A percentile compares a stretch with the other conserved stretches of the same genome.
Evolutionary conservation across 257 asterid species (phyloP).

Genomic region (Ajuga chamaepitys): DNA sequence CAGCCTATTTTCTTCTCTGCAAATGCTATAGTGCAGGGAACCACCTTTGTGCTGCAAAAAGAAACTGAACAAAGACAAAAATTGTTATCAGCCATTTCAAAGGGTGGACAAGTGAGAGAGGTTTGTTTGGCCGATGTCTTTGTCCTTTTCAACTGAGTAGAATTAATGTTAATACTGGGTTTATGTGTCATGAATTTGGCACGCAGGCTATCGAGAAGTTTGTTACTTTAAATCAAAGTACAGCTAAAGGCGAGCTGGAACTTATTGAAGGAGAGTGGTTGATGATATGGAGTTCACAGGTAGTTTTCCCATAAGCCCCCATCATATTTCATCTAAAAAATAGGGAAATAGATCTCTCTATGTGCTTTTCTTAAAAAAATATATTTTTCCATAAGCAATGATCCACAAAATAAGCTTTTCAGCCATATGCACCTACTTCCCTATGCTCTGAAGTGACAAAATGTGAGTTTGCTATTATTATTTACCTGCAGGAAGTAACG

Average conservation of each 20-base stretch:
- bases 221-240: conserved; percentile 30
- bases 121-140: conserved; percentile 17
- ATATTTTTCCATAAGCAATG: not conserved
- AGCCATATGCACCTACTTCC: too few relatives aligned
- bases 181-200: conserved; percentile 2
- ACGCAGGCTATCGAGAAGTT: conserved; percentile 67
- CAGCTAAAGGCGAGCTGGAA: conserved; percentile 38
- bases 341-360: too few relatives aligned
- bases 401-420: not conserved
- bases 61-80: conserved; percentile 73
- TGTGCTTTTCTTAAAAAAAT: not conserved
- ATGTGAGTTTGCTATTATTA: not conserved
- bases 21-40: conserved; percentile 87
- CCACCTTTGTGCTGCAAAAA: conserved; percentile 94
- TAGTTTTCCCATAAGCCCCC: conserved; percentile 11
- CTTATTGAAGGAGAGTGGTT: conserved; percentile 87
- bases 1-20: conserved; percentile 8
- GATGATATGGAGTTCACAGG: conserved; percentile 96
- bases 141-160: not conserved
- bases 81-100: conserved; percentile 56
- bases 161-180: not conserved
- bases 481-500: conserved; percentile 55
- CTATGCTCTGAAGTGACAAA: not conserved
- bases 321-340: too few relatives aligned
- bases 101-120: conserved; percentile 52